Evolutionary conservation across 805 yeast genomes (phyloP).

Genomic region (Yamadazyma scolyti): DNA sequence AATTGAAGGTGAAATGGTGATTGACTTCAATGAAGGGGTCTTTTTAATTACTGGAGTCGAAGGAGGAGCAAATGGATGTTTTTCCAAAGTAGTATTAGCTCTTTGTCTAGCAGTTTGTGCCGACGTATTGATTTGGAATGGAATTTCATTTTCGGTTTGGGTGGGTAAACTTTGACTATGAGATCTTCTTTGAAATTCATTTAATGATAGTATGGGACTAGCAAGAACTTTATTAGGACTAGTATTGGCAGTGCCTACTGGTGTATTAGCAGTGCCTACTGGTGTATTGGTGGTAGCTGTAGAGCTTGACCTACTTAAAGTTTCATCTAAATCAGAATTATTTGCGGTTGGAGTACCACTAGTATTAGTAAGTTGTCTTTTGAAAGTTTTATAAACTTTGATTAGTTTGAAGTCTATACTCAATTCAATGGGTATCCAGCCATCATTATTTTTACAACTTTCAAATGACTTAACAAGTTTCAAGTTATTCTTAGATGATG

Average conservation of each 20-base stretch:
- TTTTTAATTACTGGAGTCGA: conserved; percentile 13
- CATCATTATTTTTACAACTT: conserved; percentile 20
- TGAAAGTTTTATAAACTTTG: conserved; percentile 20
- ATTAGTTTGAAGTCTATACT: conserved; percentile 28
- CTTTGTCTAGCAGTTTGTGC: conserved; percentile 10
- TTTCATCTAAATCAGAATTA: conserved; percentile 4
- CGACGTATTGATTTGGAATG: too few relatives aligned
- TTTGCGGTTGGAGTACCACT: not conserved
- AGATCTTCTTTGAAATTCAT: conserved; percentile 20
- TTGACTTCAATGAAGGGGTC: conserved; percentile 34
- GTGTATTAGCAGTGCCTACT: too few relatives aligned
- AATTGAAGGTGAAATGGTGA: conserved; percentile 36
- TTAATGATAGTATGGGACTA: conserved; percentile 29
- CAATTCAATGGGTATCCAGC: conserved; percentile 32
- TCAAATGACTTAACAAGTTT: conserved; percentile 19
- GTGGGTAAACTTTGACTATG: conserved; percentile 33
- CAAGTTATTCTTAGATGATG: conserved; percentile 3
- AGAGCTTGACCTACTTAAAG: not conserved
- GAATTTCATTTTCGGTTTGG: conserved; percentile 18
- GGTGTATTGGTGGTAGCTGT: not conserved
- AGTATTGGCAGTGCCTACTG: conserved; percentile 1
- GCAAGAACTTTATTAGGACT: conserved; percentile 22
- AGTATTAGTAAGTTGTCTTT: conserved; percentile 12
- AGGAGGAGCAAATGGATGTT: conserved; percentile 9
- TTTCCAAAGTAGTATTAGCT: conserved; percentile 11